Evolutionary conservation across 169 alveolate species (phyloP), one percentile per base, ranked within the genome.

Genomic region (Plasmodium sp.): DNA sequence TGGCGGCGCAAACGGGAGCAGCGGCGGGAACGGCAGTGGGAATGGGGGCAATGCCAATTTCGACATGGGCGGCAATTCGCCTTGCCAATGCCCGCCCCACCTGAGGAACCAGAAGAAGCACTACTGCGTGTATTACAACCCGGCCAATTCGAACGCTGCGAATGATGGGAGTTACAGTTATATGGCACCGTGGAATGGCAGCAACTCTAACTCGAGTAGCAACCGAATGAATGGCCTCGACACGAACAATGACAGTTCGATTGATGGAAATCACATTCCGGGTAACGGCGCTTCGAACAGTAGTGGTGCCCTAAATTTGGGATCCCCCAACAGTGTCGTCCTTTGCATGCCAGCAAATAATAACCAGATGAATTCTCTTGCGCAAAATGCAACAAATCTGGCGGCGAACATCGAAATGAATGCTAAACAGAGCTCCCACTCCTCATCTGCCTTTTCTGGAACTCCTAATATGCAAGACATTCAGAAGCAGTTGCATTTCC

Each of bases 101-200:
- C 41, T 85, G 56, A 74, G 84, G 62, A 85, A 85, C 31, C 93
- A 85, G 31, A 85, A 85, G 71, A 85, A 85, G 27, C 93, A 85
- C 62, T 85, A 33, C 33, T 85, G 93, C 45, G 9, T 85, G 56
- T 85, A 75, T 54, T 85, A 85, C 67, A 43, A 43, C 5, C 56
- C 33, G 3, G 22, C 84, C 5, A 75, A 86, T 86, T 31, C 85
- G 39, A 51, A 83, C 81, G 51, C 81, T 1, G 54, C 43, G 3
- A 86, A 86, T 33, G 93, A 86, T 0, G 81, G 39, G 45, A 33
- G n/a, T 36, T 39, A 84, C 36, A 86, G 56, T 71, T 86, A 36
- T 77, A 18, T 86, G 72, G 41, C 77, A 67, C 77, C 77, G 27
- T 67, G 77, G 77, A 74, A 48, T 51, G 71, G 93, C 41, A 83